phyloP scores from a whole-genome alignment of 2,329 filamentous ascomycete species.

The Monosporascus sp. region DNA sequence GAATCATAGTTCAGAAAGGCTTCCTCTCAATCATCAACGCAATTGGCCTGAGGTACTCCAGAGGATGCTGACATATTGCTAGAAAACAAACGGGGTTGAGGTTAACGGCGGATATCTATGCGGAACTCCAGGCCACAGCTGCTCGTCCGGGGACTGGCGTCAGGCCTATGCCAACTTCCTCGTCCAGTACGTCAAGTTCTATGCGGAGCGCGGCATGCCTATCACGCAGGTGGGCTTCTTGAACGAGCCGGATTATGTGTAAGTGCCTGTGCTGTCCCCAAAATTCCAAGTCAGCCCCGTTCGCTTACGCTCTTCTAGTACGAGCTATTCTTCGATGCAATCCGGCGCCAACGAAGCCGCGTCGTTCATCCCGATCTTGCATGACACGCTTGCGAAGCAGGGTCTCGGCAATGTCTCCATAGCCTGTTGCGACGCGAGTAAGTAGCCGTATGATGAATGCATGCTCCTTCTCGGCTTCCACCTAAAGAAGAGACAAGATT shows the following conservation, averaged over 20 bases:
- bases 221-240: slow-evolving; percentile 43
- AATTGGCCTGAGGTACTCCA: too few species aligned
- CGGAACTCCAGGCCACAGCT: slow-evolving; percentile 32
- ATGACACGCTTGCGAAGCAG: slow-evolving; percentile 31
- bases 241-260: slow-evolving; percentile 39
- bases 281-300: too few species aligned
- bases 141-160: slow-evolving; percentile 39
- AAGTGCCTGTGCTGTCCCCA: slow-evolving; percentile 2
- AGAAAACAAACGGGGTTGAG: not conserved
- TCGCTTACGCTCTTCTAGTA: slow-evolving; percentile 10
- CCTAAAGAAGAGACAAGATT: not conserved
- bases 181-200: slow-evolving; percentile 42
- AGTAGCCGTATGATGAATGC: not conserved
- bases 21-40: too few species aligned
- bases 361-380: slow-evolving; percentile 28
- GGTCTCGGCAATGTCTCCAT: slow-evolving; percentile 33
- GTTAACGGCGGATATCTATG: slow-evolving; percentile 25
- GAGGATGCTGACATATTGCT: not conserved
- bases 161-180: slow-evolving; percentile 45
- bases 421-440: slow-evolving; percentile 39
- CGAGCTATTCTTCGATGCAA: slow-evolving; percentile 33
- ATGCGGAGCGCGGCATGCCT: slow-evolving; percentile 36
- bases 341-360: slow-evolving; percentile 25
- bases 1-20: too few species aligned
- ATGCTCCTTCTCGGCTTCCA: not conserved